These are phyloP conservation scores for Rhodomyrtus tomentosa DNA, from an alignment of 345 rosid genomes.

Conservation along the genomic window DNA sequence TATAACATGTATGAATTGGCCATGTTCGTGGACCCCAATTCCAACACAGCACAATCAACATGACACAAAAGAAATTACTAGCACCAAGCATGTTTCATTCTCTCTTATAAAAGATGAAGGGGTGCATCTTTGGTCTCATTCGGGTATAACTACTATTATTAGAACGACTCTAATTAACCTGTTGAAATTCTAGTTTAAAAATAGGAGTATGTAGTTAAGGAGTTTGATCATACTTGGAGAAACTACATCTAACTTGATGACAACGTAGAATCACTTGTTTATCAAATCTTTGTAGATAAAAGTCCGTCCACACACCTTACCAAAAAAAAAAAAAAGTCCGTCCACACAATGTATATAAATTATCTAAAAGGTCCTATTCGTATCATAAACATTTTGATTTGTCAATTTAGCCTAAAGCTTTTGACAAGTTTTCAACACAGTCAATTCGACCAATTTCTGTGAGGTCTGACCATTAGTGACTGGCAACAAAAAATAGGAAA, in stretches of 20 bases:
- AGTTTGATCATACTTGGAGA: background rate
- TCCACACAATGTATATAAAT: background rate
- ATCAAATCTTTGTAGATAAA: background rate
- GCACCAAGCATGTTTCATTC: background rate
- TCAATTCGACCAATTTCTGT: background rate
- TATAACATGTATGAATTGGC: background rate
- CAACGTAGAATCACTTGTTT: background rate
- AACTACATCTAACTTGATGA: background rate
- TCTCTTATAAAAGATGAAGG: background rate
- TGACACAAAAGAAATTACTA: background rate
- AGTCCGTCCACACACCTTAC: background rate
- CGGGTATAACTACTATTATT: background rate
- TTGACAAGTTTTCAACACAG: background rate
- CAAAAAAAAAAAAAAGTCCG: no score
- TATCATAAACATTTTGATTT: background rate
- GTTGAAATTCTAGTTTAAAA: background rate
- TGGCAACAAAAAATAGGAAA: background rate
- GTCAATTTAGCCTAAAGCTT: background rate
- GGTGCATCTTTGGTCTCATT: background rate
- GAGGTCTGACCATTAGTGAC: fast-evolving
- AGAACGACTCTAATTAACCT: background rate
- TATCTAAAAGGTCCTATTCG: background rate
- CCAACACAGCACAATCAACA: background rate
- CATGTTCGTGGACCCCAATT: background rate
- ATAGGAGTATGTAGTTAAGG: background rate